Conservation (phyloP, 352 stramenopile species). For the Aphanomyces stellatus region DNA sequence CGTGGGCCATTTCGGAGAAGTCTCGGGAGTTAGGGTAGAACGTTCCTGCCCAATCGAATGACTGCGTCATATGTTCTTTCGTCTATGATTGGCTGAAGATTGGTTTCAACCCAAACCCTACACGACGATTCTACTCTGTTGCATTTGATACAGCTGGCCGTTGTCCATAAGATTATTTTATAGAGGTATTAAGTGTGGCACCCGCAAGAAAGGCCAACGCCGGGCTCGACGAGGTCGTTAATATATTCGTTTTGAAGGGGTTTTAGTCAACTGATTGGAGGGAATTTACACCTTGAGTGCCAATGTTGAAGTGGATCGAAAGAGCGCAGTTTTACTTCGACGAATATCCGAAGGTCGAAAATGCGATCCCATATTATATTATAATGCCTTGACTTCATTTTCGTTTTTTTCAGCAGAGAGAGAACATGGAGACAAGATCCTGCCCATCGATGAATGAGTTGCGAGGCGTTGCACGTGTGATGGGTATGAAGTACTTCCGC, state of each 20-base stretch:
- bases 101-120: background rate
- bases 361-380: background rate
- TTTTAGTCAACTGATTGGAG: background rate
- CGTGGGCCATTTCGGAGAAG: background rate
- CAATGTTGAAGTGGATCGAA: slow-evolving; percentile 3
- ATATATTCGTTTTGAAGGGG: background rate
- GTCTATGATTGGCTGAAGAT: background rate
- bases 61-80: background rate
- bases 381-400: slow-evolving; percentile 11
- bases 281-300: slow-evolving; percentile 1
- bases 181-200: slow-evolving; percentile 2
- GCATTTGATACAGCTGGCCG: too few species aligned
- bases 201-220: background rate
- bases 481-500: slow-evolving; percentile 76
- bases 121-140: too few species aligned
- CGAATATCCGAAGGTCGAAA: background rate
- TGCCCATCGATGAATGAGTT: slow-evolving; percentile 76
- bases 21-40: background rate
- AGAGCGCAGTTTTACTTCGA: slow-evolving; percentile 1
- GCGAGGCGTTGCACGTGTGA: slow-evolving; percentile 50
- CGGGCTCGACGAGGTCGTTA: background rate
- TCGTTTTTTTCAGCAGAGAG: background rate
- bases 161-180: background rate
- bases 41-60: slow-evolving; percentile 1
- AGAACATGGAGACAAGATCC: slow-evolving; percentile 67